These are phyloP conservation scores for Tricholoma flavovirens DNA, from an alignment of 768 basidiomycete species.

Conservation along the genomic window DNA sequence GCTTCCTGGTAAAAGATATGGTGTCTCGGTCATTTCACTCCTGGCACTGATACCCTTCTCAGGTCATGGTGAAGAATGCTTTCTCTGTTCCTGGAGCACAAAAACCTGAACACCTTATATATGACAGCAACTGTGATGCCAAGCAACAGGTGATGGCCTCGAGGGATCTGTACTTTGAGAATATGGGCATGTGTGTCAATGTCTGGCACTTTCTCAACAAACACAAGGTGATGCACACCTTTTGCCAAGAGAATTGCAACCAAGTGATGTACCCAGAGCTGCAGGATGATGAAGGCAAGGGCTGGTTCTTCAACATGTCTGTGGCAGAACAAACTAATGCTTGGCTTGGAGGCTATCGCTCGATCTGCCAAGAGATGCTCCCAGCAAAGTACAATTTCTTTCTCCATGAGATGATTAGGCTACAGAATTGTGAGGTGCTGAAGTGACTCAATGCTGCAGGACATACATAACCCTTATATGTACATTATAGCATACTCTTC, in stretches of 20 bases:
- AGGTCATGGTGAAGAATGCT: slow-evolving; percentile 16
- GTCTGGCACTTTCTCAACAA: slow-evolving; percentile 25
- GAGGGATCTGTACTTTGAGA: slow-evolving; percentile 13
- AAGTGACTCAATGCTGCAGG: slow-evolving; percentile 12
- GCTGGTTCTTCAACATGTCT: slow-evolving; percentile 28
- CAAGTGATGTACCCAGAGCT: slow-evolving; percentile 18
- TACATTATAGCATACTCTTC: no score
- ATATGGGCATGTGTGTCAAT: slow-evolving; percentile 17
- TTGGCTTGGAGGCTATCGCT: slow-evolving; percentile 28
- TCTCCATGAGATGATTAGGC: slow-evolving; percentile 31
- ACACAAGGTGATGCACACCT: slow-evolving; percentile 18
- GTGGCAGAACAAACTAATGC: slow-evolving; percentile 30
- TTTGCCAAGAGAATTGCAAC: slow-evolving; percentile 23
- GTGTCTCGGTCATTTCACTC: no score
- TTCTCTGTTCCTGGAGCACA: slow-evolving; percentile 15
- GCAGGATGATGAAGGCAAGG: slow-evolving; percentile 4
- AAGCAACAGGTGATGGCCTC: slow-evolving; percentile 7
- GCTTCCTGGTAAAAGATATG: slow-evolving; percentile 19
- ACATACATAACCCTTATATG: background rate
- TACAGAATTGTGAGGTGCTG: slow-evolving; percentile 17
- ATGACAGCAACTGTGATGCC: slow-evolving; percentile 21
- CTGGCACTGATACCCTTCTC: background rate
- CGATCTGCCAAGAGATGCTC: slow-evolving; percentile 27
- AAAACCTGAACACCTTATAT: slow-evolving; percentile 16
- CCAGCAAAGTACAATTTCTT: slow-evolving; percentile 27